Conservation (phyloP, 441 rosid species). For the Eruca vesicaria region DNA sequence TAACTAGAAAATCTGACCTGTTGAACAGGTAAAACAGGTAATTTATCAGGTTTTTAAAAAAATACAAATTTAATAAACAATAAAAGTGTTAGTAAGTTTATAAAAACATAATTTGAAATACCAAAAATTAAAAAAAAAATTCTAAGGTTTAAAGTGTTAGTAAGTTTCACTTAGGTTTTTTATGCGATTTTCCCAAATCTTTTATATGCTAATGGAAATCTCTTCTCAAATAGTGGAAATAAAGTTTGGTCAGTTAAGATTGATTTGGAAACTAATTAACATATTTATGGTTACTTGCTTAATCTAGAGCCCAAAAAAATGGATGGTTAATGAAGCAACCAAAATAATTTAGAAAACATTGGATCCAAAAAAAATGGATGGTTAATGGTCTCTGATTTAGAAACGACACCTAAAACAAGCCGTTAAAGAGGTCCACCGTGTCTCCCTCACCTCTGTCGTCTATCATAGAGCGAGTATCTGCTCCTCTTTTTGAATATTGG, state of each 20-base stretch:
- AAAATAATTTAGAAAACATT: not conserved
- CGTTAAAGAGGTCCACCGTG: not conserved
- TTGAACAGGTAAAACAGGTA: too few species aligned
- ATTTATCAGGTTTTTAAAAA: too few species aligned
- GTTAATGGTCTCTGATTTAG: too few species aligned
- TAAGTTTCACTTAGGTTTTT: too few species aligned
- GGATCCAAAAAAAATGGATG: not conserved
- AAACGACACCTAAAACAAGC: not conserved
- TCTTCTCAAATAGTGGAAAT: not conserved
- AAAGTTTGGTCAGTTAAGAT: not conserved
- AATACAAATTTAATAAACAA: too few species aligned
- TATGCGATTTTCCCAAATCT: too few species aligned
- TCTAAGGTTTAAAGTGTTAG: too few species aligned
- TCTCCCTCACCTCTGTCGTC: not conserved
- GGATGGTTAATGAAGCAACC: not conserved
- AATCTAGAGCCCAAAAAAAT: not conserved
- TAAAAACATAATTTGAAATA: too few species aligned
- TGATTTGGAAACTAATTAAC: not conserved
- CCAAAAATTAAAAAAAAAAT: too few species aligned
- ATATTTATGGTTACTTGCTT: not conserved
- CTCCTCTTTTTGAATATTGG: not conserved
- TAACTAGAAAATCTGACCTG: too few species aligned
- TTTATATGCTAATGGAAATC: not conserved
- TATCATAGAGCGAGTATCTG: not conserved
- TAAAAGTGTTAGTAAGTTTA: too few species aligned